Evolutionary conservation across 331 rosid genomes (phyloP), one percentile per base, ranked within the genome.

Genomic region (Spiraea crenata): DNA sequence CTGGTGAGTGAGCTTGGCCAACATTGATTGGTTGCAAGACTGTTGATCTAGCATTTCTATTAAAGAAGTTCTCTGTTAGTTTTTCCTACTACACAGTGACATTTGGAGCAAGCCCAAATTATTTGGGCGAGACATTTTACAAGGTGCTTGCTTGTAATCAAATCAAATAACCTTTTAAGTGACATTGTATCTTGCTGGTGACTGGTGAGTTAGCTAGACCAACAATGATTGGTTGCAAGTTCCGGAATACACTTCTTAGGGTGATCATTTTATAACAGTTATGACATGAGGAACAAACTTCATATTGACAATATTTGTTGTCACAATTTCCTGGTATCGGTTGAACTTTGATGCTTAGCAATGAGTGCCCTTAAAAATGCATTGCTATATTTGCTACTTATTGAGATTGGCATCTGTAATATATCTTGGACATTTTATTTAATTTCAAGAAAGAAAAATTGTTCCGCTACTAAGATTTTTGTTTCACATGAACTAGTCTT

Each of bases 21-120:
- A 25, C 31, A 25, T 25, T 25, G 31, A 25, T 25, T 25, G 31
- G 31, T 25, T 25, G 31, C 31, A 25, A 25, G 99, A 93, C 99
- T 39, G 92, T 93, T 70, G 99, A 93, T 77, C 83, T 93, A 82
- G 99, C 99, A 5, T 93, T 83, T 79, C 76, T 93, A 70, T 81
- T 93, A 74, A 95, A 84, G 76, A 89, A 75, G 63, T 93, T 84
- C 79, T 83, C 87, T 69, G 79, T 91, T 63, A 69, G 82, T 48
- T 91, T 93, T 85, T 87, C 91, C 71, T 93, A 89, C 91, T 91
- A 83, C 86, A 93, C 96, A 0, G 91, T 93, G 71, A 93, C 99
- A 17, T 65, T 84, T 77, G 99, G 99, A 63, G 99, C 95, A 51
- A 89, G 91, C 79, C 99, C 99, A 77, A 87, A 86, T 81, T 93